Evolutionary conservation across 164 flowering plant genomes (phyloP), one percentile per base, ranked within the genome.

Genomic region (Dillenia suffruticosa): DNA sequence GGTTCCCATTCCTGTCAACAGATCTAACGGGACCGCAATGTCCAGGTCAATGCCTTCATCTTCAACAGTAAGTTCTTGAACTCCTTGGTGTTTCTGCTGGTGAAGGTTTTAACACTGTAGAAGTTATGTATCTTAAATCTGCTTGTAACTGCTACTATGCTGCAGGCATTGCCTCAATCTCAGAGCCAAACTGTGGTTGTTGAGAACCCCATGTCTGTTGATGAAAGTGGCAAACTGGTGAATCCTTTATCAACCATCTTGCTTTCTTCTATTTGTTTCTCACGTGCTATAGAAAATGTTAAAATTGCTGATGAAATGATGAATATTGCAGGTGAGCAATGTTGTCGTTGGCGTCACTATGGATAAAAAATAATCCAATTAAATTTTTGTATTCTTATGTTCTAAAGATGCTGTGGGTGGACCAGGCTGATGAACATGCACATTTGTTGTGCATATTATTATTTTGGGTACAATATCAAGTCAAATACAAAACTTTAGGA

Each of bases 311-410:
- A 54, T 55, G 10, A 52, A 43, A 46, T 11, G 47, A 5, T 59
- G 48, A 49, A 61, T 69, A 46, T 54, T 66, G 51, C 75, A 91
- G 97, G 97, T 91, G 66, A 85, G 87, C 85, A 92, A 89, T 73
- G 94, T 92, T 43, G 96, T 89, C n/a, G 96, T 92, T 47, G 97
- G 97, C n/a, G 90, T 92, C 45, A 87, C 97, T 4, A 81, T 87
- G 26, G 87, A 73, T 9, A 88, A 84, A 56, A 88, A 84, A 70
- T 81, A 64, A 81, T 9, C 46, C 44, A 48, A 32, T 32, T 32
- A 32, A 32, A 32, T 4, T 32, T 32, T 32, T 32, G 7, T 32
- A 32, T 32, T 26, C 2, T 26, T 32, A 32, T 32, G 40, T 32
- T 32, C 6, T 32, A 32, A 6, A 32, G 4, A 32, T 32, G 40